A percentile compares a stretch with the other conserved stretches of the same genome.
Evolutionary conservation across 2,329 filamentous ascomycete genomes (phyloP).

Genomic region (Lachnellula arida): DNA sequence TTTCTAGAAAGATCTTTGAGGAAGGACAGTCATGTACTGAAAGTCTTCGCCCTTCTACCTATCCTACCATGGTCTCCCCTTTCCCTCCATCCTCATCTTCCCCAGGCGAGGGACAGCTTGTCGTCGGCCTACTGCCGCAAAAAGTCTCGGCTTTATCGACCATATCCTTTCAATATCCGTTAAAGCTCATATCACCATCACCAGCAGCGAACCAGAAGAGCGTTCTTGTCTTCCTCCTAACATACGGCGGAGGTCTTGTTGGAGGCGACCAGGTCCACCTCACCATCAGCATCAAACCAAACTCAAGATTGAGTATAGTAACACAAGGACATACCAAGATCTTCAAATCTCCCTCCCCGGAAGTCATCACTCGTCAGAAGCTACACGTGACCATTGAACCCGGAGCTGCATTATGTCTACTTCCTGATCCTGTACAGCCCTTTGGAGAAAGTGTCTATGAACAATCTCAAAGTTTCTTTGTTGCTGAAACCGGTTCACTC

Average conservation of each 20-base stretch:
- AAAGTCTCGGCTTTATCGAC: constrained; percentile 65
- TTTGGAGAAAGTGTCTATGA: constrained; percentile 80
- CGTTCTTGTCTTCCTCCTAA: constrained; percentile 81
- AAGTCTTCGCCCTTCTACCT: neutral
- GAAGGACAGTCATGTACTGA: too few species aligned
- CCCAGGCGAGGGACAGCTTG: constrained; percentile 74
- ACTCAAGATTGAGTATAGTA: constrained; percentile 62
- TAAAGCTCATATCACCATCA: constrained; percentile 85
- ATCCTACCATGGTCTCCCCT: constrained; percentile 26
- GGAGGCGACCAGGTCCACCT: constrained; percentile 80
- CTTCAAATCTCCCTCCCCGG: constrained; percentile 67
- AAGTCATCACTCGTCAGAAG: constrained; percentile 53
- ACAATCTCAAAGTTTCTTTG: constrained; percentile 74
- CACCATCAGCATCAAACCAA: constrained; percentile 55
- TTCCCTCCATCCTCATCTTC: constrained; percentile 62
- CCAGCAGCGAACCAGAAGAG: constrained; percentile 60
- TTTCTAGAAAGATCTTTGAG: too few species aligned
- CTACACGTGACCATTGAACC: constrained; percentile 48
- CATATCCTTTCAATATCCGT: constrained; percentile 85
- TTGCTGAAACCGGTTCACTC: constrained; percentile 54
- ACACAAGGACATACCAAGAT: constrained; percentile 89
- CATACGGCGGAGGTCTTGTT: constrained; percentile 90
- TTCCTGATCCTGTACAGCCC: constrained; percentile 92
- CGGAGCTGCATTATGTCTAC: constrained; percentile 55
- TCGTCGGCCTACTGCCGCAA: constrained; percentile 68